Evolutionary conservation across 371 early-diverging fungal species (phyloP).

Genomic region (Parasitella parasitica): DNA sequence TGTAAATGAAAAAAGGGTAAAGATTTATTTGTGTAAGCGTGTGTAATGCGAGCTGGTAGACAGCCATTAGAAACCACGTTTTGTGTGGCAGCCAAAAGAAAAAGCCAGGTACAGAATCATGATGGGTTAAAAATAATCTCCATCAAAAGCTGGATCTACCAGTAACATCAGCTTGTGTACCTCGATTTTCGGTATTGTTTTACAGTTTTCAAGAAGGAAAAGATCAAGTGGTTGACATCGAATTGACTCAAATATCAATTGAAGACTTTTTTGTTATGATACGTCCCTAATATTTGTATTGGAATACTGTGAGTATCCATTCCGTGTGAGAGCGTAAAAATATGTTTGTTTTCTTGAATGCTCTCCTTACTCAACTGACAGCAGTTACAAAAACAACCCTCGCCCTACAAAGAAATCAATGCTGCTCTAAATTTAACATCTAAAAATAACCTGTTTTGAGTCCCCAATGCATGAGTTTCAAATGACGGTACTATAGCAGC

Average conservation of each 20-base stretch:
- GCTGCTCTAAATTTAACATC: background rate
- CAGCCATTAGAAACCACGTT: slow-evolving; percentile 11
- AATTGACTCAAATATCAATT: background rate
- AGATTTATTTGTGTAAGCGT: background rate
- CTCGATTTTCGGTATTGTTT: background rate
- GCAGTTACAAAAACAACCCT: background rate
- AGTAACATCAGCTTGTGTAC: background rate
- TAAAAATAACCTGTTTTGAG: background rate
- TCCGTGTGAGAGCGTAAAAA: background rate
- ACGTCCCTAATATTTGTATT: too few species aligned
- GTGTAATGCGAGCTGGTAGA: background rate
- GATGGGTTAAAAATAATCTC: background rate
- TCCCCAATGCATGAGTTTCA: background rate
- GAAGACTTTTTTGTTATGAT: too few species aligned
- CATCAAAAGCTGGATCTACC: slow-evolving; percentile 1
- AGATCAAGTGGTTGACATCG: background rate
- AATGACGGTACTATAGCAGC: background rate
- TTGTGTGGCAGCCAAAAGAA: slow-evolving; percentile 7
- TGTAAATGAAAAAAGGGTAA: background rate
- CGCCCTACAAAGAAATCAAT: background rate
- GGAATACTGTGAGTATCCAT: background rate
- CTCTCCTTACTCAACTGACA: background rate
- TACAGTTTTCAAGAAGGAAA: background rate
- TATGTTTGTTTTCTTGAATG: background rate
- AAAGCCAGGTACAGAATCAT: background rate